Percentiles rank a stretch among this genome's conserved stretches.
Conservation (phyloP, 106 monocot species). For the Posidonia australis region DNA sequence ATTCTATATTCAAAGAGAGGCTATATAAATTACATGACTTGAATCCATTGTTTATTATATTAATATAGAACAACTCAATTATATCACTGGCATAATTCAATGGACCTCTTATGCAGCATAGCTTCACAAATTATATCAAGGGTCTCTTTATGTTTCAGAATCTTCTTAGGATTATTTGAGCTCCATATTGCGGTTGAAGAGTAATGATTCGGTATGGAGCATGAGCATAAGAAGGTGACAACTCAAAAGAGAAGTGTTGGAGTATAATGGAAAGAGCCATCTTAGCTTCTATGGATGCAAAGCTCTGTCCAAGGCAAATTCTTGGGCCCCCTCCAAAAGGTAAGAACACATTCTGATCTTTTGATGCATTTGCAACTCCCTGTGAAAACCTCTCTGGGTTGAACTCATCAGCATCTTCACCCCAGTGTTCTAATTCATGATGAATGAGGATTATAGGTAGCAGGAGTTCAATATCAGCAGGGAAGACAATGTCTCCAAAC, state of each 20-base stretch:
- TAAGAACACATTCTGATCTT: slow-evolving; percentile 20
- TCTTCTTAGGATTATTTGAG: slow-evolving; percentile 18
- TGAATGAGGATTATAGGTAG: slow-evolving; percentile 26
- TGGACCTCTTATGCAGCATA: no score
- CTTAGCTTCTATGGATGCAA: slow-evolving; percentile 50
- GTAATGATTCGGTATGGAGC: slow-evolving; percentile 32
- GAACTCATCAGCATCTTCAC: slow-evolving; percentile 23
- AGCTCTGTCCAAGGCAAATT: slow-evolving; percentile 48
- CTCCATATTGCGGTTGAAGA: slow-evolving; percentile 37
- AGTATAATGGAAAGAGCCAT: slow-evolving; percentile 32
- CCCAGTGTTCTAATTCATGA: slow-evolving; percentile 15
- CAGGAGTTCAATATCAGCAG: neutral
- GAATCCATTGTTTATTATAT: no score
- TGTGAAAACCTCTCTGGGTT: slow-evolving; percentile 36
- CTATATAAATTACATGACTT: no score
- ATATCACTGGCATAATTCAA: no score
- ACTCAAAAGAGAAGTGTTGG: slow-evolving; percentile 36
- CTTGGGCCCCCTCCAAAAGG: slow-evolving; percentile 51
- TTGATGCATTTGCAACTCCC: slow-evolving; percentile 41
- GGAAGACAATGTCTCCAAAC: neutral
- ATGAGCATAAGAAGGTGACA: slow-evolving; percentile 42
- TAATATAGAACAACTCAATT: no score
- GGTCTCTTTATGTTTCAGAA: neutral
- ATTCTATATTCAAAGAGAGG: no score
- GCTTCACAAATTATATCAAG: neutral